Evolutionary conservation across 306 rosid species (phyloP), one percentile per base, ranked within the genome.

Genomic region (Citrullus amarus): DNA sequence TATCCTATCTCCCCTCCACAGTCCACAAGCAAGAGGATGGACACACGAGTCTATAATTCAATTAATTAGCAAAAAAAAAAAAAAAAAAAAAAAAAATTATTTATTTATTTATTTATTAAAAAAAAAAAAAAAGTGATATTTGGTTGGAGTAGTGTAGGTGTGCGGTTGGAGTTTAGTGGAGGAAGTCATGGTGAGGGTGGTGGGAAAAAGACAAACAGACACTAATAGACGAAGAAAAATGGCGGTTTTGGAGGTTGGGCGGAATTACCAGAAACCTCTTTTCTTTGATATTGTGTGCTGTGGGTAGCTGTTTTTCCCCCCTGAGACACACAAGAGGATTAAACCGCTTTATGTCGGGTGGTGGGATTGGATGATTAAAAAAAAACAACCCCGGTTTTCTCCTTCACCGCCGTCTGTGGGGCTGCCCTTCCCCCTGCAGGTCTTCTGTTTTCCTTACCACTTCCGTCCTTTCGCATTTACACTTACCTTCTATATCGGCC

Each of bases 351-450:
- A 39, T 87, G 89, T 87, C 82, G 75, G 88, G 78, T 1, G 59
- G 80, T 79, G 61, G 41, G 83, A 83, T 25, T 0, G 2, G 2
- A 63, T 25, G 28, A 25, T 25, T 25, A 25, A 25, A 25, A 25
- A 25, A 78, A 79, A 83, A 80, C 85, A 59, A 82, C 91, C 86
- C 85, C 85, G 85, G 91, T 89, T 87, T 87, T 86, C 72, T 80
- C 87, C 32, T 80, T 53, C 17, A 76, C 73, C 80, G 78, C 3
- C 61, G 32, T 53, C 22, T 10, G 25, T 17, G 30, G 5, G 28
- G 30, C 8, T 4, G 15, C 48, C 15, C n/a, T 1, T 30, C 34
- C 38, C n/a, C 17, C 58, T 71, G 58, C 62, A 51, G 6, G 9
- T 51, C 78, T 32, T 73, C 78, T 30, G 13, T 16, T 30, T 9